Evolutionary conservation across 2,329 filamentous ascomycete genomes (phyloP).

Genomic region (Penicillium sp.): DNA sequence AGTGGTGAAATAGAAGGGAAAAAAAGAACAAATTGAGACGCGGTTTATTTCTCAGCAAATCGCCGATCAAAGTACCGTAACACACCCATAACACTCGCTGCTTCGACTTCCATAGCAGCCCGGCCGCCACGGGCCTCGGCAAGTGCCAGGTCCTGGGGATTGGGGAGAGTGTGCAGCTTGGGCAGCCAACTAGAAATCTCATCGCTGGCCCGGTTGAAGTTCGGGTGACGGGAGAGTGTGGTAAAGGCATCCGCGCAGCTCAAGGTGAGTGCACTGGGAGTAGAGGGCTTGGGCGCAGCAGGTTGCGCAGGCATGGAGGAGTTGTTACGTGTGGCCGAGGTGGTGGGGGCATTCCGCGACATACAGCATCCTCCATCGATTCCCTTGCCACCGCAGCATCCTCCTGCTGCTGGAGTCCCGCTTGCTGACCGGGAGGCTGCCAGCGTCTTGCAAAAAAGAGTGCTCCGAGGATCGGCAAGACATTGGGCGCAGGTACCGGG

Average conservation of each 20-base stretch:
- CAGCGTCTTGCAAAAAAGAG: constrained; percentile 79
- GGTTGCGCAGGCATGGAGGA: constrained; percentile 24
- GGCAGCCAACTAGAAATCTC: constrained; percentile 77
- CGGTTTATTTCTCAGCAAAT: constrained; percentile 53
- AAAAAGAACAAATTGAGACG: neutral
- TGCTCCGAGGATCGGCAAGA: constrained; percentile 73
- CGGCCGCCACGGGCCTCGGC: constrained; percentile 29
- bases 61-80: constrained; percentile 77
- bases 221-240: constrained; percentile 73
- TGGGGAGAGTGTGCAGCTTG: constrained; percentile 63
- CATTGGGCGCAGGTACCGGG: constrained; percentile 81
- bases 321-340: constrained; percentile 26
- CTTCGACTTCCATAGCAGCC: constrained; percentile 74
- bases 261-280: constrained; percentile 47
- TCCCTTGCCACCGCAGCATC: constrained; percentile 65
- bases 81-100: constrained; percentile 83
- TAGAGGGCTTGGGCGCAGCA: constrained; percentile 29
- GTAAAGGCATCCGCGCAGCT: constrained; percentile 79
- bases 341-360: constrained; percentile 33
- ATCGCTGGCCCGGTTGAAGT: constrained; percentile 72
- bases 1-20: constrained; percentile 15
- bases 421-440: constrained; percentile 59
- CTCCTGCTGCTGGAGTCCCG: constrained; percentile 45
- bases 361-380: constrained; percentile 66
- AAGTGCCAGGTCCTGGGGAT: constrained; percentile 38